Evolutionary conservation across 2,329 filamentous ascomycete genomes (phyloP), one percentile per base, ranked within the genome.

Genomic region (Hypoxylon sp.): DNA sequence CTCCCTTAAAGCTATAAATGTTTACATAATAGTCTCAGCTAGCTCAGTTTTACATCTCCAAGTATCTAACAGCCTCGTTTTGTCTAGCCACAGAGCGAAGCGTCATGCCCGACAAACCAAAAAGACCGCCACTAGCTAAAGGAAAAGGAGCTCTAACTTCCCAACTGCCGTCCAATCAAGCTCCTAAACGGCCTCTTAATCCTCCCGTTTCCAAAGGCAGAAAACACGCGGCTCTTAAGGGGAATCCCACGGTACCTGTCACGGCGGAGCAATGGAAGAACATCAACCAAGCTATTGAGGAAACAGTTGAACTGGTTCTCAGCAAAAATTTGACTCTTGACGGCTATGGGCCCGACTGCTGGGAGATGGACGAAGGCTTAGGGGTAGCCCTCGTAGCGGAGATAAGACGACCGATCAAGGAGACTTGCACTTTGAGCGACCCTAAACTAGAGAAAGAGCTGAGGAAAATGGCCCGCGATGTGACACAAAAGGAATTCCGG

Each of bases 371-470:
- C 11, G 63, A 68, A 6, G 44, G 65, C 5, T 58, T 72, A 1
- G 70, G 71, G 0, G 62, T 74, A 1, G 68, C 69, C 1, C 58
- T 75, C 5, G 59, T 72, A 2, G 72, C 66, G 2, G 69, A 73
- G 10, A 70, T 74, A 13, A 55, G 61, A 20, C 40, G 72, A 13
- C 50, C 65, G 0, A 70, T 73, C 1, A 60, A 63, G 6, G 58
- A 68, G 13, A 48, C 25, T 0, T 72, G 70, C 27, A 63, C 53
- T 0, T 61, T 75, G 3, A 40, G 22, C 6, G 48, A 74, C 25
- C 61, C 66, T 1, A 61, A 44, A 7, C 46, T 75, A 2, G 61
- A 70, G 37, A 40, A 27, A 10, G 60, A 65, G 22, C 40, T 73
- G 8, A 61, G 42, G 5, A 20, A 14, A 4, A 69, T 75, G 67